A percentile compares a stretch with the other conserved stretches of the same genome.
These are phyloP conservation scores for Exsudoporus frostii DNA, from an alignment of 768 basidiomycete species.

Conservation along the genomic window DNA sequence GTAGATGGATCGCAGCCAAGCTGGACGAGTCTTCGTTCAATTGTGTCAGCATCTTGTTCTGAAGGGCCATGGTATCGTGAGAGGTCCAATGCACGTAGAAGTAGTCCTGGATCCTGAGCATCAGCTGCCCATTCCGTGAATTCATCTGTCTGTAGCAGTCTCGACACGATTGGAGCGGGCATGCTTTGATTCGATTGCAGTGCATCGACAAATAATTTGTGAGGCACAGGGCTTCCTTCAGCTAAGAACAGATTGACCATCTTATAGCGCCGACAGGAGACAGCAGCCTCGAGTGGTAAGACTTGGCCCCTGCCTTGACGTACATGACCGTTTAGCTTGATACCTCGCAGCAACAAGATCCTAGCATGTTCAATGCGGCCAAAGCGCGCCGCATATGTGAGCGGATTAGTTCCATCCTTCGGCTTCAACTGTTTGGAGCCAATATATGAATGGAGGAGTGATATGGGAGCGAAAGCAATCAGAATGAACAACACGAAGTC, in stretches of 20 bases:
- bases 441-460: neutral
- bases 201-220: neutral
- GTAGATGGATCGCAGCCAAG: neutral
- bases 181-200: accelerated
- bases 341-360: neutral
- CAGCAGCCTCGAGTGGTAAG: conserved; percentile 3
- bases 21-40: conserved; percentile 8
- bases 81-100: neutral
- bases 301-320: neutral
- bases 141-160: neutral
- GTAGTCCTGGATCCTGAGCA: neutral
- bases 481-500: neutral
- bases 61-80: neutral
- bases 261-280: accelerated
- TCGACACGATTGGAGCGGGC: neutral
- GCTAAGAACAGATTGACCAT: neutral
- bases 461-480: neutral
- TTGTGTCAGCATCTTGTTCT: neutral
- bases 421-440: too few species aligned
- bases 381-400: neutral
- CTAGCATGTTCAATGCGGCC: neutral
- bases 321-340: neutral
- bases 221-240: neutral
- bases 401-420: conserved; percentile 4
- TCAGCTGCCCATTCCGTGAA: neutral